These are phyloP conservation scores for Plasmodium vinckei DNA, from an alignment of 169 alveolate species.

Conservation along the genomic window DNA sequence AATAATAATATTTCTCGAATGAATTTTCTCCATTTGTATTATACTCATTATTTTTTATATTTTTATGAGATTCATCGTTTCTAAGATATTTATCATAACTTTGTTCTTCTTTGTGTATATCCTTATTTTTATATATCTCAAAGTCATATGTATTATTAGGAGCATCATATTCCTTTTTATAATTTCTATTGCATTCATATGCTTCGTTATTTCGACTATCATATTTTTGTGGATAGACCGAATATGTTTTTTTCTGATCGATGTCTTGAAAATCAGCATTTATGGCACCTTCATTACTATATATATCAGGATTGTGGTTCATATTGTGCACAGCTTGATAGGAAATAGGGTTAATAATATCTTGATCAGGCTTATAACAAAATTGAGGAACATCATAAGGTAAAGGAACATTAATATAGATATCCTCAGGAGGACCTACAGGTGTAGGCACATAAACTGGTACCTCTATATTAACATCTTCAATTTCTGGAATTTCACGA, in stretches of 20 bases:
- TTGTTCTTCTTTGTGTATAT: slow-evolving; percentile 2
- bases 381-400: slow-evolving; percentile 75
- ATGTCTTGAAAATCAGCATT: slow-evolving; percentile 7
- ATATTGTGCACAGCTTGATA: slow-evolving; percentile 1
- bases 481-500: slow-evolving; percentile 77
- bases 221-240: not conserved
- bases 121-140: not conserved
- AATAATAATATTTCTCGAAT: slow-evolving; percentile 58
- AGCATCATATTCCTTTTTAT: slow-evolving; percentile 15
- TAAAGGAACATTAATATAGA: slow-evolving; percentile 53
- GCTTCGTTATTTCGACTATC: not conserved
- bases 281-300: slow-evolving; percentile 15
- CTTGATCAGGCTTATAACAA: slow-evolving; percentile 51
- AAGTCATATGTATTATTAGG: slow-evolving; percentile 4
- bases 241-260: not conserved
- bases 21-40: slow-evolving; percentile 1
- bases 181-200: no score
- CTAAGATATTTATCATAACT: slow-evolving; percentile 14
- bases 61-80: slow-evolving; percentile 12
- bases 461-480: slow-evolving; percentile 74
- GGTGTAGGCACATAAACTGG: slow-evolving; percentile 76
- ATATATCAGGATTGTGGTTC: slow-evolving; percentile 5
- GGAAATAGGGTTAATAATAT: slow-evolving; percentile 4
- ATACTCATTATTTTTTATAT: slow-evolving; percentile 12
- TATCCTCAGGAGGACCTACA: slow-evolving; percentile 71